phyloP scores from a whole-genome alignment of 2,329 filamentous ascomycete genomes.

The Monosporascus sp. region DNA sequence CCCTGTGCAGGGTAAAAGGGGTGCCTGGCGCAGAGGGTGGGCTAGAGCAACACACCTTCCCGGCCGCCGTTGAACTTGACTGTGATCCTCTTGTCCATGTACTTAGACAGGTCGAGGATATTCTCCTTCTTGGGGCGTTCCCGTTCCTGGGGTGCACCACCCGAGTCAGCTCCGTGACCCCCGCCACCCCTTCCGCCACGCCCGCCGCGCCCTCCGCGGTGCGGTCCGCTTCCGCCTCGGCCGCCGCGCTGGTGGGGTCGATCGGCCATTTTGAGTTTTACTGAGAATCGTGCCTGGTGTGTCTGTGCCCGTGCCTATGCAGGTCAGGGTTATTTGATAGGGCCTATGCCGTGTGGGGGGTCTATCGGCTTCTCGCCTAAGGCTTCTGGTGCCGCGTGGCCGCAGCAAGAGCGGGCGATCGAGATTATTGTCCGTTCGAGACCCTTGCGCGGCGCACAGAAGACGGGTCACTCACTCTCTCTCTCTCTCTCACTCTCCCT shows the following conservation, averaged over 20 bases:
- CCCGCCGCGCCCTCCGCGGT: constrained; percentile 33
- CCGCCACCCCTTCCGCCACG: constrained; percentile 32
- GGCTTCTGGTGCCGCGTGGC: background rate
- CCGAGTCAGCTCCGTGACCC: constrained; percentile 38
- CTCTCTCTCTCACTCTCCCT: background rate
- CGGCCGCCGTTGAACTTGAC: constrained; percentile 96
- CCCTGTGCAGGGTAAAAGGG: background rate
- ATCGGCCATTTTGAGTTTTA: constrained; percentile 41
- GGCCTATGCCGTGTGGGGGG: background rate
- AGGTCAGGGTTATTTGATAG: background rate
- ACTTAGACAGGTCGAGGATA: constrained; percentile 90
- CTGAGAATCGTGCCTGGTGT: constrained; percentile 4
- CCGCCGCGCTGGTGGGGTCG: constrained; percentile 44
- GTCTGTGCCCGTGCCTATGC: background rate
- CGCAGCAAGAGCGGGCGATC: background rate
- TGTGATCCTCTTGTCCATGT: constrained; percentile 92
- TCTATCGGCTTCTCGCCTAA: background rate
- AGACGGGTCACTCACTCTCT: background rate
- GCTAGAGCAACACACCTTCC: constrained; percentile 57
- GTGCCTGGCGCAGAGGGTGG: constrained; percentile 2
- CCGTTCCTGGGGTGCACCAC: constrained; percentile 42
- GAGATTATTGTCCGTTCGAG: background rate
- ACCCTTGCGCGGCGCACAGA: background rate
- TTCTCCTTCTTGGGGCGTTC: constrained; percentile 97
- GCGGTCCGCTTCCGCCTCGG: constrained; percentile 36